Evolutionary conservation across 2,329 filamentous ascomycete genomes (phyloP), one percentile per base, ranked within the genome.

Genomic region (Fusarium decemcellulare): DNA sequence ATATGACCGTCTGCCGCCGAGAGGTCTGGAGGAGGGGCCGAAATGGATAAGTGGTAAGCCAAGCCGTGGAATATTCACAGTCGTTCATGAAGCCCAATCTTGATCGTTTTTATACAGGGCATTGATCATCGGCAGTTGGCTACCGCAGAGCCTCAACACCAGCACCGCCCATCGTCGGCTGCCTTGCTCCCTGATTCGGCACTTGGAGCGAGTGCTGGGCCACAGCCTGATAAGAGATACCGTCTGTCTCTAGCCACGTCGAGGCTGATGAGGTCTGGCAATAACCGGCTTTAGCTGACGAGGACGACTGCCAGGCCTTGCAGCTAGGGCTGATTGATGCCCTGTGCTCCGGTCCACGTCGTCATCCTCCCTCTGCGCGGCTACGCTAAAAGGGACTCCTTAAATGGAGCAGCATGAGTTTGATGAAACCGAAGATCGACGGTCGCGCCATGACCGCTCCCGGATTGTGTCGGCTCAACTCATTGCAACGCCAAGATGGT

Each of bases 141-240:
- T 65, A 50, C 59, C 59, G 65, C 64, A 68, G 68, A 70, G 68
- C 68, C 68, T 71, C 68, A 70, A 71, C 59, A 39, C 64, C 60
- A 65, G 16, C 5, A 37, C 29, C 29, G 32, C 12, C 50, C 59
- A 50, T 58, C 48, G 39, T 32, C 59, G 53, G 32, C n/a, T 34
- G 39, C 16, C 18, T 47, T 18, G 48, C 44, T 52, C 29, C 15
- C 34, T 39, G 60, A 65, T 68, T 50, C 68, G 32, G 44, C 64
- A 57, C 34, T 15, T 42, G 43, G 65, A 34, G 43, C 61, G 34
- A 44, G 39, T 50, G 53, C 46, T 43, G 46, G 4, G 48, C 55
- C 6, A 59, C 30, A 14, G n/a, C 32, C 23, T 29, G 67, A 70
- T 70, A 68, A 70, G 67, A 68, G 46, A 50, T 46, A 65, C 53